phyloP scores from a whole-genome alignment of 345 rosid genomes.

The Gossypium herbaceum region DNA sequence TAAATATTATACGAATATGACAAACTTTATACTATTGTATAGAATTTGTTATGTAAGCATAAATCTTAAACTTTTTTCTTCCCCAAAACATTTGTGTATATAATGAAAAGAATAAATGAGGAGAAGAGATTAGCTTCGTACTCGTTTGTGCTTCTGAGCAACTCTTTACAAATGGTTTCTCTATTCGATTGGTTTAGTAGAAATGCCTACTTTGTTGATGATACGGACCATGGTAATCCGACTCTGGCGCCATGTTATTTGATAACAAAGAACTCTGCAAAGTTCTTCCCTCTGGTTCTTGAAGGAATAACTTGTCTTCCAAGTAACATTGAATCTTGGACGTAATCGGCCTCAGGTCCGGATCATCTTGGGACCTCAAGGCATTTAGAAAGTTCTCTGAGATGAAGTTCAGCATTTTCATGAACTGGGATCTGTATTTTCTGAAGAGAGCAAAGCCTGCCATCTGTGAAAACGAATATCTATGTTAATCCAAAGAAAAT shows the following conservation, averaged over 20 bases:
- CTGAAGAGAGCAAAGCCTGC: constrained; percentile 73
- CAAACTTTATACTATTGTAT: too few species aligned
- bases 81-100: too few species aligned
- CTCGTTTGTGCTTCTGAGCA: background rate
- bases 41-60: too few species aligned
- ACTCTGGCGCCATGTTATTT: constrained; percentile 34
- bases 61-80: too few species aligned
- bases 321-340: constrained; percentile 50
- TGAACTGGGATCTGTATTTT: constrained; percentile 64
- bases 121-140: background rate
- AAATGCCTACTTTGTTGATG: background rate
- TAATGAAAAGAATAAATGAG: too few species aligned
- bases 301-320: constrained; percentile 50
- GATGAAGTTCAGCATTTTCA: constrained; percentile 53
- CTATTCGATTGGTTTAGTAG: background rate
- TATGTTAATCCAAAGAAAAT: background rate
- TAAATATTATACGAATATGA: too few species aligned
- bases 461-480: constrained; percentile 35
- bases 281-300: constrained; percentile 66
- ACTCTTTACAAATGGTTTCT: background rate
- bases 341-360: constrained; percentile 40
- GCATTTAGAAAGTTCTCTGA: constrained; percentile 51
- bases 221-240: constrained; percentile 22
- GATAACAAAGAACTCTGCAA: constrained; percentile 44
- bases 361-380: constrained; percentile 43